These are phyloP conservation scores for Gymnopilus dilepis DNA, from an alignment of 768 basidiomycete genomes.

Conservation along the genomic window DNA sequence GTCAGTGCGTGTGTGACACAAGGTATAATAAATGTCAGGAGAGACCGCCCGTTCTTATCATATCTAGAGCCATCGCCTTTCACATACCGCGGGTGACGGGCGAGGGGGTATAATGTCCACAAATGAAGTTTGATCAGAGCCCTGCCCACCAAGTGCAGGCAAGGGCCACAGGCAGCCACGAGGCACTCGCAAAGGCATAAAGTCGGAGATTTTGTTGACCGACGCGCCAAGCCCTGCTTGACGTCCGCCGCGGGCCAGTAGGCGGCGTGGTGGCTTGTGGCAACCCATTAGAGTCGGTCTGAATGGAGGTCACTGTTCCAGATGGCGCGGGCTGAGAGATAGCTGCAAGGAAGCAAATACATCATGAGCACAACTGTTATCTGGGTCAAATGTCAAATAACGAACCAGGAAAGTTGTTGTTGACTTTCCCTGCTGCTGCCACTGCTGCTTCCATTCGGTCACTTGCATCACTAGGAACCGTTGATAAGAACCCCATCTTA, in stretches of 20 bases:
- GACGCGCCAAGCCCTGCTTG: background rate
- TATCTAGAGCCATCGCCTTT: background rate
- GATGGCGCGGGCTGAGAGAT: conserved; percentile 48
- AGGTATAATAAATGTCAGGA: too few relatives aligned
- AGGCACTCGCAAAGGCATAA: background rate
- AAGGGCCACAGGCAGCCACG: background rate
- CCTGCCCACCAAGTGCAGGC: background rate
- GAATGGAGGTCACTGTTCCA: conserved; percentile 28
- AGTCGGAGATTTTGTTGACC: background rate
- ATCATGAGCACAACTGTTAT: conserved; percentile 1
- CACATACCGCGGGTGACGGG: background rate
- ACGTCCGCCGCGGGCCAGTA: background rate
- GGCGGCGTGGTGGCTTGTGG: conserved; percentile 26
- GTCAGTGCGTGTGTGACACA: background rate
- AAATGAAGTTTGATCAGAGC: background rate
- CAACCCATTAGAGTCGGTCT: conserved; percentile 30
- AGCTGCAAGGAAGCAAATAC: conserved; percentile 31
- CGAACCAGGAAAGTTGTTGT: conserved; percentile 42
- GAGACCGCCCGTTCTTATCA: background rate
- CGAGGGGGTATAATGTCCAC: background rate
- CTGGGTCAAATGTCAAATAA: conserved; percentile 7
- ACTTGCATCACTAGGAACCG: conserved; percentile 61
- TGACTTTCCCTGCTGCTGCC: conserved; percentile 31
- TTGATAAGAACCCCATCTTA: conserved; percentile 73
- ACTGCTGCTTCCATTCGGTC: conserved; percentile 38